A percentile compares a stretch with the other conserved stretches of the same genome.
Conservation (phyloP, 2,329 filamentous ascomycete genomes). For the Cercospora zeae-maydis region DNA sequence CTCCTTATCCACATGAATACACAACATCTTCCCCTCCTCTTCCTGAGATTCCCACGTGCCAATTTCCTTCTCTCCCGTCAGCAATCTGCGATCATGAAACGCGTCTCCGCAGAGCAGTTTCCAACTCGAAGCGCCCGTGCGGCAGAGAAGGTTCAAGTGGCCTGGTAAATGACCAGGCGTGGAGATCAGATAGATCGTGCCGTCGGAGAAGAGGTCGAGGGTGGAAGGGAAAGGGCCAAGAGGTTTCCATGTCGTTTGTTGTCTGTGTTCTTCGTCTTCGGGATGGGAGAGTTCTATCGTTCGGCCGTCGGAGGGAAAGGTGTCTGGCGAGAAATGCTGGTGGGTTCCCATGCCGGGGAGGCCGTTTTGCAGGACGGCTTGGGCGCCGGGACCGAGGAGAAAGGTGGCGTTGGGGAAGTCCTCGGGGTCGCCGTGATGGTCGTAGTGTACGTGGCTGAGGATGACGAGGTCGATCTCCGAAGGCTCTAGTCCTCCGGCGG, state of each 20-base stretch:
- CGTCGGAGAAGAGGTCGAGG: constrained; percentile 50
- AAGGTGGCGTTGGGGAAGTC: constrained; percentile 52
- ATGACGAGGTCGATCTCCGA: constrained; percentile 43
- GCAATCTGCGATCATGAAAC: constrained; percentile 52
- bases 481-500: constrained; percentile 37
- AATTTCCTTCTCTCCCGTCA: constrained; percentile 52
- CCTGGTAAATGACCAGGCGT: constrained; percentile 52
- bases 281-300: constrained; percentile 44
- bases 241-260: constrained; percentile 38
- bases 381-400: constrained; percentile 49
- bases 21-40: constrained; percentile 43
- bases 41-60: constrained; percentile 49
- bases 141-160: constrained; percentile 50
- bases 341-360: constrained; percentile 34
- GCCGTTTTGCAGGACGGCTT: constrained; percentile 40
- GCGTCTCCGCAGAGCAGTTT: constrained; percentile 53
- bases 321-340: constrained; percentile 45
- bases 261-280: not conserved
- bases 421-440: constrained; percentile 55
- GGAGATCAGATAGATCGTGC: constrained; percentile 48
- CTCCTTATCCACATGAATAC: constrained; percentile 51
- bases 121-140: constrained; percentile 40
- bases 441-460: constrained; percentile 55
- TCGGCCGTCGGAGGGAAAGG: constrained; percentile 39
- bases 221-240: constrained; percentile 45